Evolutionary conservation across 495 filamentous ascomycete genomes (phyloP).

Genomic region (Neurospora sp.): DNA sequence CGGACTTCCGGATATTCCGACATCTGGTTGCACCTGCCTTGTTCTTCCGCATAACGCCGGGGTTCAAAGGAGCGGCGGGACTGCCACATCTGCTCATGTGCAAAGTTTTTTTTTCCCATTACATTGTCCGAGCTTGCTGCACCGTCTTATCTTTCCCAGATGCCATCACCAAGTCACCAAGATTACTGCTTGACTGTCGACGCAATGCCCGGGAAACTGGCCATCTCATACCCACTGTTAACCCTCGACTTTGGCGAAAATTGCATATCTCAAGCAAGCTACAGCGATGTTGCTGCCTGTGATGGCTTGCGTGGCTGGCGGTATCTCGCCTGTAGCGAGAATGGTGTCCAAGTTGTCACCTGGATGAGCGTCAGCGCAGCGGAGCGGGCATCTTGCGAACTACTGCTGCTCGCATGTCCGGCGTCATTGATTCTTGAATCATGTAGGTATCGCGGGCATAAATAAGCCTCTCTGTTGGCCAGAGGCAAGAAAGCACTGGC

Average conservation of each 20-base stretch:
- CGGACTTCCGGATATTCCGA: neutral
- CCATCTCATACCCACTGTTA: neutral
- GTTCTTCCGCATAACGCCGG: neutral
- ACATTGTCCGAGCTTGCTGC: neutral
- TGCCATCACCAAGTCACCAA: neutral
- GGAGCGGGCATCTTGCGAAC: neutral
- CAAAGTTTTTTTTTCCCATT: neutral
- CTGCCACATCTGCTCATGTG: neutral
- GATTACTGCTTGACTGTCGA: neutral
- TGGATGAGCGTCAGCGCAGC: neutral
- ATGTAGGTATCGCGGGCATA: neutral
- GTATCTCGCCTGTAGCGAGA: neutral
- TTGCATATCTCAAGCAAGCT: neutral
- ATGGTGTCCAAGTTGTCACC: neutral
- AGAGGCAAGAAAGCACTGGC: neutral
- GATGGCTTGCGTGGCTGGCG: neutral
- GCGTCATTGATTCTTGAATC: neutral
- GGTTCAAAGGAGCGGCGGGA: neutral
- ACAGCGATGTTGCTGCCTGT: neutral
- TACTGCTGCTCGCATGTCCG: neutral
- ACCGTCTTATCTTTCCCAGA: neutral
- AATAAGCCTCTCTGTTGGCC: neutral
- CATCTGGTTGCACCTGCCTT: neutral
- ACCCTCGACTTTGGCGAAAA: neutral
- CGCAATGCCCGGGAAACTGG: neutral